Evolutionary conservation across 78 protist species (phyloP).

Genomic region (Guillardia theta): DNA sequence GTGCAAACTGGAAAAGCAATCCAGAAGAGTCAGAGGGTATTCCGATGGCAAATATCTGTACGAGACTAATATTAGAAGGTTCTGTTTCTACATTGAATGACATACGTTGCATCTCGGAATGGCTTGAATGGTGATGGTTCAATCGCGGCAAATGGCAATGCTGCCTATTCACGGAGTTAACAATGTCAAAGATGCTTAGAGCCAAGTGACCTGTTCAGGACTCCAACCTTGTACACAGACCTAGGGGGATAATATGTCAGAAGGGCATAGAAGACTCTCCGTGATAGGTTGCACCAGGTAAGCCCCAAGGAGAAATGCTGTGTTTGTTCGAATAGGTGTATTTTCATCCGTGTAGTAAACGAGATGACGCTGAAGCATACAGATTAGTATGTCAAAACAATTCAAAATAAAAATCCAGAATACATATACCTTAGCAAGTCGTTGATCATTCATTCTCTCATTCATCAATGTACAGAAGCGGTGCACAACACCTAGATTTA

Average conservation of each 20-base stretch:
- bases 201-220: neutral
- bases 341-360: neutral
- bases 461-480: neutral
- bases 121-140: slow-evolving; percentile 5
- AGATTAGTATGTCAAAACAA: too few relatives aligned
- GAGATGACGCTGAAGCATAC: too few relatives aligned
- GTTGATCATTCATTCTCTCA: neutral
- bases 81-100: neutral
- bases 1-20: neutral
- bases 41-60: neutral
- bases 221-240: neutral
- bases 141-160: neutral
- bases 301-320: neutral
- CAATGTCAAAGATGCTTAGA: too few relatives aligned
- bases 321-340: neutral
- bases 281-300: neutral
- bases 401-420: too few relatives aligned
- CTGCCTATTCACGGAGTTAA: too few relatives aligned
- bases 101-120: neutral
- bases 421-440: neutral
- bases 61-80: too few relatives aligned
- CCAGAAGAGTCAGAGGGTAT: neutral
- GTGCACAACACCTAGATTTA: neutral
- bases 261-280: too few relatives aligned
- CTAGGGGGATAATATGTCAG: neutral